Evolutionary conservation across 768 basidiomycete species (phyloP), one percentile per base, ranked within the genome.

Genomic region (Collybia nuda): DNA sequence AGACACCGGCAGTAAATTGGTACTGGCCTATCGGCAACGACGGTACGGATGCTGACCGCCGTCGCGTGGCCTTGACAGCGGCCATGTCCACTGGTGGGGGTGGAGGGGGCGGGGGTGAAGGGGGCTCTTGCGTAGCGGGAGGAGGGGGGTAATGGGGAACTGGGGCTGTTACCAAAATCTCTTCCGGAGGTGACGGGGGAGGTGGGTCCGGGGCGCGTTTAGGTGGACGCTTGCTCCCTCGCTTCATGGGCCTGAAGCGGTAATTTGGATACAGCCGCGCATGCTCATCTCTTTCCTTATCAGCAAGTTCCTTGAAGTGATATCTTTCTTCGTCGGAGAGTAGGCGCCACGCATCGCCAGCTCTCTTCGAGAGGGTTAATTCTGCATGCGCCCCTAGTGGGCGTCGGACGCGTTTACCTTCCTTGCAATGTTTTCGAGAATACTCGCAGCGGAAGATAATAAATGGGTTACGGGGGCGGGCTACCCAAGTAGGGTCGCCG

Each of bases 371-470:
- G 35, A 93, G 76, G 1, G 80, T 76, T 62, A 82, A 81, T 51
- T 79, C 78, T 2, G 65, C 49, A 18, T 66, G 63, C 5, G 65
- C 47, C 29, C 70, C 71, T n/a, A 67, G 64, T n/a, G 62, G 55
- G 23, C 67, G 68, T 22, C 71, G 62, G 37, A 65, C 60, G 18
- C 70, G 66, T 39, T 68, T 70, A 3, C 67, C 68, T 47, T 66
- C 66, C 63, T 65, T 68, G 7, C 68, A 62, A 61, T 81, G 74
- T 52, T 69, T 69, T 58, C 65, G 75, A 56, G 77, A 75, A 60
- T 78, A 88, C 54, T 85, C 78, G 59, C 85, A 84, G 26, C 86
- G 83, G 68, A 87, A 88, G 46, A 88, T 78, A 64, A 88, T 85
- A 67, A 88, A 88, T 39, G 82, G 73, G 53, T 88, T 88, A 1